Evolutionary conservation across 768 basidiomycete species (phyloP), one percentile per base, ranked within the genome.

Genomic region (Hortiboletus flavorubellus): DNA sequence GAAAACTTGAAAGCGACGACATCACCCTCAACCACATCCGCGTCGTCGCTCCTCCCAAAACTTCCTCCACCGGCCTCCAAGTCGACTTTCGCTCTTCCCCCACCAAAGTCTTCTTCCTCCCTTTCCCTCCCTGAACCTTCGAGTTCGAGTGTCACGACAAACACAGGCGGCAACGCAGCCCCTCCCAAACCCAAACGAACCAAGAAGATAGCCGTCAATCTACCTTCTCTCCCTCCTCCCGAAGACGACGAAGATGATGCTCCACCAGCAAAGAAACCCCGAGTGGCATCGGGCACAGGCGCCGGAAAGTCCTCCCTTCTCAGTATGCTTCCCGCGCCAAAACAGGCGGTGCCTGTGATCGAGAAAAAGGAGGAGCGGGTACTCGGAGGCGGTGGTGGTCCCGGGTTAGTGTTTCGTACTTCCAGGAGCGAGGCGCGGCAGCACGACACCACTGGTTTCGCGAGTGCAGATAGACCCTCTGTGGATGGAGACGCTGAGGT

Each of bases 281-380:
- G 81, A 26, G 59, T 81, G 38, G 76, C 78, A 34, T 56, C 78
- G 21, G 49, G 50, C 30, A 38, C 56, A 9, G 82, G 85, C 8
- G 82, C 82, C 29, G 88, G 88, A 10, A 66, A 67, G 12, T 91
- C 89, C 0, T 80, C 83, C 3, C 66, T 92, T 46, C 63, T 91
- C 33, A 79, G 80, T 9, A 89, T 91, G 85, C 76, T 92, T 11
- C 90, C 90, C 34, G 80, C 84, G 0, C 90, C 90, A 6, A 89
- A 85, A 70, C 80, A 66, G 73, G 76, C 51, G 64, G 71, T 23
- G 7, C 76, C 81, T 10, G 66, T 76, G n/a, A 64, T 68, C 26
- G 49, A 58, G 56, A 71, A 69, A 51, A 62, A 69, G 30, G 69
- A 77, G 6, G 78, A 81, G 58, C 77, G 85, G 31, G 78, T 88